Evolutionary conservation across 2,329 filamentous ascomycete genomes (phyloP).

Genomic region (Fusarium sp.): DNA sequence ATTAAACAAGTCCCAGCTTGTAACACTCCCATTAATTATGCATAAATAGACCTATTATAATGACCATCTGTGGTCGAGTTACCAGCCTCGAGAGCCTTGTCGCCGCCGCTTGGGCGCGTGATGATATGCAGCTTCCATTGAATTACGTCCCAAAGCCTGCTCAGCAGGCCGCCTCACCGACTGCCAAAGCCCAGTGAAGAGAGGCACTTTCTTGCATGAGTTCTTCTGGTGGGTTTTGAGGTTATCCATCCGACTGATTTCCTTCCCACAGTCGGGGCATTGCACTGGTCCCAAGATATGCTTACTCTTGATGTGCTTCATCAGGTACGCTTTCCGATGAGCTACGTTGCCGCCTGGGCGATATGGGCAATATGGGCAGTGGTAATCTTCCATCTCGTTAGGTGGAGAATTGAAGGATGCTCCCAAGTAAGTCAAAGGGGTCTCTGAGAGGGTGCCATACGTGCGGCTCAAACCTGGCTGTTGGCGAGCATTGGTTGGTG

Average conservation of each 20-base stretch:
- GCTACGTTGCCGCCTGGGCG: background rate
- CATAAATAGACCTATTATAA: background rate
- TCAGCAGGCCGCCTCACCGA: background rate
- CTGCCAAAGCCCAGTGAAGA: background rate
- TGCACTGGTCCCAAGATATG: background rate
- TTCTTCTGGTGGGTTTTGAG: slow-evolving; percentile 3
- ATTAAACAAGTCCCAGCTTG: background rate
- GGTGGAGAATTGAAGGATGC: background rate
- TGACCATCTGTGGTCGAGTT: background rate
- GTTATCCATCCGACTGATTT: slow-evolving; percentile 7
- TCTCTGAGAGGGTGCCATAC: background rate
- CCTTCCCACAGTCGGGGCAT: background rate
- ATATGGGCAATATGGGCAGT: slow-evolving; percentile 2
- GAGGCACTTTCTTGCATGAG: background rate
- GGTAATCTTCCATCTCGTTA: background rate
- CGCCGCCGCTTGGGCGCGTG: background rate
- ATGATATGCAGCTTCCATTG: background rate
- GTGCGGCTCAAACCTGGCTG: background rate
- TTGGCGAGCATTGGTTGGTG: no score
- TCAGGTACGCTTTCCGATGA: background rate
- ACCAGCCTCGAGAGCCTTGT: background rate
- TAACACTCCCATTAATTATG: background rate
- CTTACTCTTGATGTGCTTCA: slow-evolving; percentile 1
- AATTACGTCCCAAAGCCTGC: background rate
- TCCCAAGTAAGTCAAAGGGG: no score